phyloP scores from a whole-genome alignment of 163 green algal species.

The Coccomyxa subellipsoidea region DNA sequence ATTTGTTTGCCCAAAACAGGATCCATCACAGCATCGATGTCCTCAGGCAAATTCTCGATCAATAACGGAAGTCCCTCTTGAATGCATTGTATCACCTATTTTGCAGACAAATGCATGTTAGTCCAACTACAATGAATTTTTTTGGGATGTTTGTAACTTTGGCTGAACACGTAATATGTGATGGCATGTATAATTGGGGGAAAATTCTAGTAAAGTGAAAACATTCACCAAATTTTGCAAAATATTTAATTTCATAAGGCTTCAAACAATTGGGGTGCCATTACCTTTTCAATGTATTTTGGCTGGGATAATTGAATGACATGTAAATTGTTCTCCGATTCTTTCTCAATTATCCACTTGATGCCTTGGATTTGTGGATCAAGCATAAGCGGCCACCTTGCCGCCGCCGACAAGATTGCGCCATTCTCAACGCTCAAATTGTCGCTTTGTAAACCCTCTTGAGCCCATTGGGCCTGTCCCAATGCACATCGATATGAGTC shows the following conservation, averaged over 20 bases:
- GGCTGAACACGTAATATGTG: too few species aligned
- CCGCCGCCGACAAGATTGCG: slow-evolving; percentile 77
- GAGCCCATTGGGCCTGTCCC: slow-evolving; percentile 77
- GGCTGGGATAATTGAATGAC: slow-evolving; percentile 82
- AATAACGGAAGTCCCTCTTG: slow-evolving; percentile 80
- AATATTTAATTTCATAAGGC: background rate
- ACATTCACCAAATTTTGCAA: too few species aligned
- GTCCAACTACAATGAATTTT: too few species aligned
- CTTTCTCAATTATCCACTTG: slow-evolving; percentile 80
- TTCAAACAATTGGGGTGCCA: background rate
- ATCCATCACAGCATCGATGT: slow-evolving; percentile 88
- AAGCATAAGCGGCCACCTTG: slow-evolving; percentile 86
- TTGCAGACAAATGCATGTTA: background rate
- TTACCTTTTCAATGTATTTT: slow-evolving; percentile 86
- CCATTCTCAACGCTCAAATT: slow-evolving; percentile 86
- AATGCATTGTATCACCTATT: slow-evolving; percentile 57
- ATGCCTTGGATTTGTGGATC: slow-evolving; percentile 93
- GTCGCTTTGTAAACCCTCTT: slow-evolving; percentile 85
- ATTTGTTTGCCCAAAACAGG: slow-evolving; percentile 78
- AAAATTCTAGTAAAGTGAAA: too few species aligned
- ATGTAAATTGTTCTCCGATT: slow-evolving; percentile 68
- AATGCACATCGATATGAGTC: too few species aligned
- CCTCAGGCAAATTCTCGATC: slow-evolving; percentile 85
- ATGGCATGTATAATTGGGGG: too few species aligned
- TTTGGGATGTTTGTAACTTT: too few species aligned